Conservation (phyloP, 345 rosid species). For the Brassica juncea region DNA sequence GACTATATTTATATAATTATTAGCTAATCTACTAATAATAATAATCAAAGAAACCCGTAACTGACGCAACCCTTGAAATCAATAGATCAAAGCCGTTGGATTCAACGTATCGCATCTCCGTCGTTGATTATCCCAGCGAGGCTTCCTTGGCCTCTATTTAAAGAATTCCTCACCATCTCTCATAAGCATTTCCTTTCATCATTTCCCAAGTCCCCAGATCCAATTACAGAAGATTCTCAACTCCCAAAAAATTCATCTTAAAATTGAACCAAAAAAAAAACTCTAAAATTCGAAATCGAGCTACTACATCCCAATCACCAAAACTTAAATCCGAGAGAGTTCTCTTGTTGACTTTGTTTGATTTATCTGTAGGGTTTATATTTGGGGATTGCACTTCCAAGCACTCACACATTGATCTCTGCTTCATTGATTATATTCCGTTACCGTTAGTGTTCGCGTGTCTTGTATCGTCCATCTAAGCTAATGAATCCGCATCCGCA, state of each 20-base stretch:
- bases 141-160: slow-evolving; percentile 10
- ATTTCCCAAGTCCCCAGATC: neutral
- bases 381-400: slow-evolving; percentile 3
- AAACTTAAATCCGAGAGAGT: neutral
- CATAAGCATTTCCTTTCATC: neutral
- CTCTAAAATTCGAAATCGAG: neutral
- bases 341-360: slow-evolving; percentile 19
- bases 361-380: slow-evolving; percentile 15
- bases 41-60: slow-evolving; percentile 29
- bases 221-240: slow-evolving; percentile 21
- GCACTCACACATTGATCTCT: slow-evolving; percentile 8
- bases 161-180: slow-evolving; percentile 31
- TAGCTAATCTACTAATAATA: neutral
- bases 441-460: neutral
- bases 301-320: neutral
- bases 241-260: neutral
- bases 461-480: slow-evolving; percentile 50
- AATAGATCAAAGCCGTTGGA: slow-evolving; percentile 15
- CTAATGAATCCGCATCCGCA: slow-evolving; percentile 15
- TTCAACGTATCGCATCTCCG: neutral
- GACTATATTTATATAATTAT: neutral
- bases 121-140: slow-evolving; percentile 18
- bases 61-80: slow-evolving; percentile 3
- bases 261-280: slow-evolving; percentile 12
- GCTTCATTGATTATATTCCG: neutral